Evolutionary conservation across 129 eudicot genomes (phyloP).

Genomic region (Logfia minima): DNA sequence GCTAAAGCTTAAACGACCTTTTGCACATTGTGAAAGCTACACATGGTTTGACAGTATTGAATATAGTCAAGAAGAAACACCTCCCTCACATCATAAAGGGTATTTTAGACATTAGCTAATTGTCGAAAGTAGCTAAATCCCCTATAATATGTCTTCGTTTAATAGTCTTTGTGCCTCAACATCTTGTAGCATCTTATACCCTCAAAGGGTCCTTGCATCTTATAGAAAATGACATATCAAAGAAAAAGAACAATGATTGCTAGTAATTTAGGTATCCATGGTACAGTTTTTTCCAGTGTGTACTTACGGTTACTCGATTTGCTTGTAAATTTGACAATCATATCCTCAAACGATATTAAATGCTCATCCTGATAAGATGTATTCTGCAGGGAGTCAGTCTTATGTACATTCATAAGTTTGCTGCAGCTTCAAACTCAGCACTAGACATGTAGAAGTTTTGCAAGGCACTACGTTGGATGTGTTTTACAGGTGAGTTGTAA

Average conservation of each 20-base stretch:
- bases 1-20: neutral
- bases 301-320: neutral
- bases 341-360: neutral
- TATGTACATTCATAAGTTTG: slow-evolving; percentile 4
- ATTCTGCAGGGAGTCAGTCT: slow-evolving; percentile 30
- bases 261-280: slow-evolving; percentile 1
- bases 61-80: too few relatives aligned
- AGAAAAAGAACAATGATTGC: slow-evolving; percentile 2
- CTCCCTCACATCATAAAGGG: neutral
- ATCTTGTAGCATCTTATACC: neutral
- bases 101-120: neutral
- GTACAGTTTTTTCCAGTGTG: neutral
- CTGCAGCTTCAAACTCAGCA: slow-evolving; percentile 26
- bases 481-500: slow-evolving; percentile 20
- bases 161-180: neutral
- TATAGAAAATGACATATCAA: slow-evolving; percentile 7
- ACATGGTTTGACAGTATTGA: neutral
- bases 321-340: slow-evolving; percentile 16
- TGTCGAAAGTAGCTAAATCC: neutral
- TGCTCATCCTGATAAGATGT: slow-evolving; percentile 8
- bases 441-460: slow-evolving; percentile 19
- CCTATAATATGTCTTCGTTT: neutral
- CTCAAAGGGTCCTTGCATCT: neutral
- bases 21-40: neutral
- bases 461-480: slow-evolving; percentile 7